Evolutionary conservation across 1,284 basidiomycete species (phyloP).

Genomic region (Taiwanofungus camphoratus): DNA sequence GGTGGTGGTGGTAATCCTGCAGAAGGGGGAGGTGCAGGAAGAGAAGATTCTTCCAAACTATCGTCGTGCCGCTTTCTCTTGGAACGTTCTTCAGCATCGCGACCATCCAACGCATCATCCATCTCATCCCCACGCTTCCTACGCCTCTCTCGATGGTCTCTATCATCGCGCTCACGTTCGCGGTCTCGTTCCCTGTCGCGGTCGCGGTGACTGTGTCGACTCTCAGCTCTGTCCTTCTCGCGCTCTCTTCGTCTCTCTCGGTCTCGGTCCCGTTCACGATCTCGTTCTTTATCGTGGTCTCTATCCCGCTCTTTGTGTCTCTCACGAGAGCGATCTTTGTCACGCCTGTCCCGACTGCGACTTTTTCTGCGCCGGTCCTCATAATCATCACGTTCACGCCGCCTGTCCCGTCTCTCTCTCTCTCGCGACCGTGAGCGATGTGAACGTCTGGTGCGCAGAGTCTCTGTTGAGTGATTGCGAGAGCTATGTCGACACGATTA

Average conservation of each 20-base stretch:
- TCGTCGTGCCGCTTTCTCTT: conserved; percentile 56
- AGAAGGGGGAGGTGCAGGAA: conserved; percentile 35
- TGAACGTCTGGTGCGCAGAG: conserved; percentile 61
- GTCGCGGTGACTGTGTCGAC: conserved; percentile 41
- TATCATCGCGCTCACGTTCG: conserved; percentile 46
- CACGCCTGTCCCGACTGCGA: conserved; percentile 46
- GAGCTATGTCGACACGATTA: conserved; percentile 35
- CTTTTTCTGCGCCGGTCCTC: conserved; percentile 19
- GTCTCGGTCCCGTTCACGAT: conserved; percentile 39
- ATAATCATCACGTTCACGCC: conserved; percentile 30
- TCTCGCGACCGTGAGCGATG: conserved; percentile 62
- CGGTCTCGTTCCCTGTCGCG: conserved; percentile 36
- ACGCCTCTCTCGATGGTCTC: conserved; percentile 47
- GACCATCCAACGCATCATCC: conserved; percentile 39
- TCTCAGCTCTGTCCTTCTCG: conserved; percentile 35
- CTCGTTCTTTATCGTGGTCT: conserved; percentile 37
- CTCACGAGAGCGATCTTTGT: conserved; percentile 44
- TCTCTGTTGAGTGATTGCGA: conserved; percentile 68
- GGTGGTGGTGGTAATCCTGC: conserved; percentile 33
- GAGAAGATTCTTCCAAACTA: conserved; percentile 30
- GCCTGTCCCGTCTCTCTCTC: conserved; percentile 36
- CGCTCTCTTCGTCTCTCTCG: conserved; percentile 34
- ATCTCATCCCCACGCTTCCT: conserved; percentile 57
- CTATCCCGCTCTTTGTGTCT: conserved; percentile 41
- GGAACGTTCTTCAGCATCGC: conserved; percentile 42